Base-by-base conservation (phyloP, 768 basidiomycete genomes). In the Russula sp. region DNA sequence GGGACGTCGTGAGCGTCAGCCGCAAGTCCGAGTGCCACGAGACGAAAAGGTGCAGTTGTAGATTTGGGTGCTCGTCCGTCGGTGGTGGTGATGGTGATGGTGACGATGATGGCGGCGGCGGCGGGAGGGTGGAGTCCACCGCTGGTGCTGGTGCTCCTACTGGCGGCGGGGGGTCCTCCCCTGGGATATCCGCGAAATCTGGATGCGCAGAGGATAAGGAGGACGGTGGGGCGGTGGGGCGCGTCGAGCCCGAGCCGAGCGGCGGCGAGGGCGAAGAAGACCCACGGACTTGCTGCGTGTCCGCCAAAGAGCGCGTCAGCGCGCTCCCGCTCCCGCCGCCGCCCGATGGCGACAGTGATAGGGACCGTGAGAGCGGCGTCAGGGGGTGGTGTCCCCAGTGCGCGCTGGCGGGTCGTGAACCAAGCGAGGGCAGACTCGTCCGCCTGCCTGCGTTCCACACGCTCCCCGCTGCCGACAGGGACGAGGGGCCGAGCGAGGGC, bases 1-100 rank as follows among this genome's bases (percentile, higher is more conserved):
- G 81, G 9, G 93, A 95, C 0, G 97, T 98, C 35, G 91, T 86
- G 59, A 99, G 80, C 8, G 90, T 91, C 68, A 99, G 79, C 16
- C 90, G 87, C 9, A 98, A 79, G 73, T 97, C 87, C 10, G 95
- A 92, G 57, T 87, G 83, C 86, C 96, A 96, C 37, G 83, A 80
- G 49, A 98, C 77, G 69, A 87, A 85, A 0, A 99, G 78, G 71
- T 98, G 94, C 4, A 97, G 74, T 72, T 99, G 97, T 34, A 98
- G 78, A 71, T 95, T 89, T 2, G 91, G 85, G 51, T 79, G 76
- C 66, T 48, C 75, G 71, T 66, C 69, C 65, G 48, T 45, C 32
- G 47, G 66, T 45, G 50, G 67, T 55, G 61, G 45, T 14, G n/a
- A n/a, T n/a, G 20, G 5, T 27, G 59, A 22, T 31, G 7, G 16